Evolutionary conservation across 2,329 filamentous ascomycete genomes (phyloP).

Genomic region (Clonostachys chloroleuca): DNA sequence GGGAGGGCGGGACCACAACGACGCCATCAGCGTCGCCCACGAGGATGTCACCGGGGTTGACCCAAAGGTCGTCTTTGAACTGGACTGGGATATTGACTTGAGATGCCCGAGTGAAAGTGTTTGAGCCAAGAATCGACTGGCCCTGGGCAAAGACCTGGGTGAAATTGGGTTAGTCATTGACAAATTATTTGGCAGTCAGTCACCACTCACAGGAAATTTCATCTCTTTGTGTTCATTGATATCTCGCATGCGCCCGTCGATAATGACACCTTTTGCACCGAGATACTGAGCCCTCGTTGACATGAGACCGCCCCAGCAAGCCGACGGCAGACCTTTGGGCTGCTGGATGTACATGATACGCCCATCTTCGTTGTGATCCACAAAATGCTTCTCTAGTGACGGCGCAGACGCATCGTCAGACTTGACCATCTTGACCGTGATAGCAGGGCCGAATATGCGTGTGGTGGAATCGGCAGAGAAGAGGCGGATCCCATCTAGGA

Average conservation of each 20-base stretch:
- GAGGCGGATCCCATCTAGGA: constrained; percentile 47
- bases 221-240: constrained; percentile 5
- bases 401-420: constrained; percentile 14
- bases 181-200: background rate
- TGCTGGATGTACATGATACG: constrained; percentile 2
- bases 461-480: constrained; percentile 46
- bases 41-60: constrained; percentile 19
- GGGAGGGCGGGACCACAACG: constrained; percentile 14
- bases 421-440: constrained; percentile 47
- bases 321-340: constrained; percentile 1
- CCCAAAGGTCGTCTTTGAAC: constrained; percentile 16
- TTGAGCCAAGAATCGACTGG: constrained; percentile 19
- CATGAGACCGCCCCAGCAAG: constrained; percentile 6
- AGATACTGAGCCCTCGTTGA: constrained; percentile 3
- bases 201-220: constrained; percentile 6
- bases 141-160: constrained; percentile 20
- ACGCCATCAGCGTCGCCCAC: constrained; percentile 20
- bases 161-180: background rate
- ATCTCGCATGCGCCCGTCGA: constrained; percentile 5
- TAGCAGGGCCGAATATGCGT: constrained; percentile 50
- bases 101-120: constrained; percentile 18
- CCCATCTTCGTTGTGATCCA: constrained; percentile 3
- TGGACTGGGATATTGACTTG: constrained; percentile 16
- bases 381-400: constrained; percentile 19
- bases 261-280: constrained; percentile 2